Conservation (phyloP, 805 yeast genomes). For the Yamadazyma ubonensis region DNA sequence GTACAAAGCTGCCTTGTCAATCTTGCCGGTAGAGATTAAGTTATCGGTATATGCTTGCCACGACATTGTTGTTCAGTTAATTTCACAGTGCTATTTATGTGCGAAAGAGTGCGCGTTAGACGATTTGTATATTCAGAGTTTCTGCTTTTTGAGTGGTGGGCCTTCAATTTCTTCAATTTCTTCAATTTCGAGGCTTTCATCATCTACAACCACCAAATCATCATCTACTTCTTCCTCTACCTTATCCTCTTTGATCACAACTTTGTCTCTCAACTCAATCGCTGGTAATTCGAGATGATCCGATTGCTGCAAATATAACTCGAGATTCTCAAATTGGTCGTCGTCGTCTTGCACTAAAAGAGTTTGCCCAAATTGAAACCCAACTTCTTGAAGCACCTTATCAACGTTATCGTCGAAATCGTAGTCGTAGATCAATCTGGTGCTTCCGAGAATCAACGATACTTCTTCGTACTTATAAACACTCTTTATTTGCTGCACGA, state of each 20-base stretch:
- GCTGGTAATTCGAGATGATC: constrained; percentile 4
- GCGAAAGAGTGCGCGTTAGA: constrained; percentile 1
- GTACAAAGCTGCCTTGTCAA: constrained; percentile 90
- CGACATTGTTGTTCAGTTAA: constrained; percentile 21
- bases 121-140: constrained; percentile 1
- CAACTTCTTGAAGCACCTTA: constrained; percentile 46
- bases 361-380: constrained; percentile 59
- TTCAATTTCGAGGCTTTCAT: constrained; percentile 3
- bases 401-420: constrained; percentile 70
- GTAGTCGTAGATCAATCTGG: constrained; percentile 70
- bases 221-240: constrained; percentile 3
- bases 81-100: not conserved
- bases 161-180: constrained; percentile 28
- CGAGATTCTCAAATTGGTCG: constrained; percentile 61
- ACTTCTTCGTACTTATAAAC: constrained; percentile 56
- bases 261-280: constrained; percentile 5
- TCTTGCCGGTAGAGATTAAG: constrained; percentile 78
- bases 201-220: constrained; percentile 3
- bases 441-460: constrained; percentile 56
- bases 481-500: constrained; percentile 49
- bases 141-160: constrained; percentile 24
- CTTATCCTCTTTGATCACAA: constrained; percentile 4
- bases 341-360: constrained; percentile 78
- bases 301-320: constrained; percentile 34
- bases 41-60: constrained; percentile 91